Conservation (phyloP, 148 eudicot genomes). For the Dianthus caryophyllus region DNA sequence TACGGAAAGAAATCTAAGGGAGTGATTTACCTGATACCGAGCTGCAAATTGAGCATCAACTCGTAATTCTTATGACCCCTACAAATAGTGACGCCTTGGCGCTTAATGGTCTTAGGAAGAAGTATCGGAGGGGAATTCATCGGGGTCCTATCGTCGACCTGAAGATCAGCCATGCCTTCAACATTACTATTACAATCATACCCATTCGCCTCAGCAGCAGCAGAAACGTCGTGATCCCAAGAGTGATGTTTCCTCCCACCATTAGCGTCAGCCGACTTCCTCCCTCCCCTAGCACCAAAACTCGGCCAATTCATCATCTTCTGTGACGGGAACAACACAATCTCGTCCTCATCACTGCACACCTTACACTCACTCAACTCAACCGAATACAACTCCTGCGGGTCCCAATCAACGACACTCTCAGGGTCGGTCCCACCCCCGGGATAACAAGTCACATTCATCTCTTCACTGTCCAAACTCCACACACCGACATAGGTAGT, state of each 20-base stretch:
- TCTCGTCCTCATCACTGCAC: slow-evolving; percentile 37
- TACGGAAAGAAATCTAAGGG: slow-evolving; percentile 3
- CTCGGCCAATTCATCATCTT: slow-evolving; percentile 48
- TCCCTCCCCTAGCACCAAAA: slow-evolving; percentile 34
- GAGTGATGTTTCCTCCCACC: slow-evolving; percentile 27
- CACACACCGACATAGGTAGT: slow-evolving; percentile 69
- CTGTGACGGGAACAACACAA: slow-evolving; percentile 55
- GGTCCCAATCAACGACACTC: slow-evolving; percentile 47
- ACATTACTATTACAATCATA: slow-evolving; percentile 6
- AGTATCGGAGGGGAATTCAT: slow-evolving; percentile 31
- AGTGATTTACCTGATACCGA: slow-evolving; percentile 73
- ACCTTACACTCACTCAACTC: slow-evolving; percentile 44
- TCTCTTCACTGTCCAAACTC: slow-evolving; percentile 50
- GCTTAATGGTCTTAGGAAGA: slow-evolving; percentile 35
- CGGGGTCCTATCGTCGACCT: slow-evolving; percentile 22
- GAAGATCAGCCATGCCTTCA: slow-evolving; percentile 27
- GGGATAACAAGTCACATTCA: slow-evolving; percentile 53
- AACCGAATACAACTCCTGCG: slow-evolving; percentile 38
- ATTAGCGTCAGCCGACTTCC: slow-evolving; percentile 45
- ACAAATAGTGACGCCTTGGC: slow-evolving; percentile 62
- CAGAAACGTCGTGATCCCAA: slow-evolving; percentile 28
- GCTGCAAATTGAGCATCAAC: slow-evolving; percentile 90
- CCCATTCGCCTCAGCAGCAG: slow-evolving; percentile 18
- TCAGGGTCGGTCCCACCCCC: slow-evolving; percentile 19
- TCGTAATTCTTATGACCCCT: slow-evolving; percentile 88